Evolutionary conservation across 1,284 basidiomycete genomes (phyloP).

Genomic region (Moniliophthora roreri): DNA sequence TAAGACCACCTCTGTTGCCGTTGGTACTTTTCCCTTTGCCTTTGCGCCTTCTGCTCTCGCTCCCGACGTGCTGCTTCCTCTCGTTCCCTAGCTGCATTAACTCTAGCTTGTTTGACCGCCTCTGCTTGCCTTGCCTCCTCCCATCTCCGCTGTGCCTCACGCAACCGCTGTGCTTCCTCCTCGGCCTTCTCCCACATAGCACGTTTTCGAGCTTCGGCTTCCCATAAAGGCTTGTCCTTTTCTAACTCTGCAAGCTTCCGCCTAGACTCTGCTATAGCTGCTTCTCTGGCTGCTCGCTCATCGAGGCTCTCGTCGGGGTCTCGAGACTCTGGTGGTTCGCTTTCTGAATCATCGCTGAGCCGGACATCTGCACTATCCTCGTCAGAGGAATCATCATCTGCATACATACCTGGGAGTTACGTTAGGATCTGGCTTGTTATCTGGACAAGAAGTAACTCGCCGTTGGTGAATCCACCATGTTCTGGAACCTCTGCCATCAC

Average conservation of each 20-base stretch:
- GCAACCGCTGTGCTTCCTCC: slow-evolving; percentile 35
- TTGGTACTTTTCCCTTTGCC: slow-evolving; percentile 39
- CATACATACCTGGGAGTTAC: no score
- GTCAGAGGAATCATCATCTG: not conserved
- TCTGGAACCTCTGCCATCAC: slow-evolving; percentile 34
- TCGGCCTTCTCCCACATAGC: slow-evolving; percentile 45
- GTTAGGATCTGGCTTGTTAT: no score
- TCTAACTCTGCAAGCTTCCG: slow-evolving; percentile 71
- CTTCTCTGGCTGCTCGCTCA: slow-evolving; percentile 37
- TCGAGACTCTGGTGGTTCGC: slow-evolving; percentile 15
- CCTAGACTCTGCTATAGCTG: slow-evolving; percentile 61
- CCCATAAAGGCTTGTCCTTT: slow-evolving; percentile 62
- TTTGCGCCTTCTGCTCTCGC: slow-evolving; percentile 31
- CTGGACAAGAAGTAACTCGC: no score
- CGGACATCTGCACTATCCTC: slow-evolving; percentile 14
- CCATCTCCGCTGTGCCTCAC: slow-evolving; percentile 34
- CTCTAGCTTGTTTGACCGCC: slow-evolving; percentile 13
- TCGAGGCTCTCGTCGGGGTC: slow-evolving; percentile 21
- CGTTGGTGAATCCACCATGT: slow-evolving; percentile 15
- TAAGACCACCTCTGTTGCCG: slow-evolving; percentile 50
- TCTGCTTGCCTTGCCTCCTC: slow-evolving; percentile 35
- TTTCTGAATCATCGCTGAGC: slow-evolving; percentile 17
- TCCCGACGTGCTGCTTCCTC: slow-evolving; percentile 25
- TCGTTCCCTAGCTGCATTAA: slow-evolving; percentile 25
- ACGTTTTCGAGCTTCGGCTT: slow-evolving; percentile 48